Percentiles rank a stretch among this genome's conserved stretches.
Evolutionary conservation across 345 rosid species (phyloP).

Genomic region (Pugionium dolabratum): DNA sequence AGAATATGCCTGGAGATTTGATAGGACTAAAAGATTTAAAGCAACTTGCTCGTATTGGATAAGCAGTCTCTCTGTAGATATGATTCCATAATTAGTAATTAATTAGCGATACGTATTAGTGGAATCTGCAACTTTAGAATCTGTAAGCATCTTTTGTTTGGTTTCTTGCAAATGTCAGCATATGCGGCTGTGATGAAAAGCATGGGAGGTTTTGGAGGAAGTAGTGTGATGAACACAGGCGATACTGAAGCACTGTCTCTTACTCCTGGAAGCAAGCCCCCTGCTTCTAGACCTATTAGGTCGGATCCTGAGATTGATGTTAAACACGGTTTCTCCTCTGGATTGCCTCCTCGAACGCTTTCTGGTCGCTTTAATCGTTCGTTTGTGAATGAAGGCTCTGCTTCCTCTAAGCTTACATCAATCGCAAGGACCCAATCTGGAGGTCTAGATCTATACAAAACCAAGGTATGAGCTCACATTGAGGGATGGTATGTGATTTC

Average conservation of each 20-base stretch:
- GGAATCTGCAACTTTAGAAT: slow-evolving; percentile 12
- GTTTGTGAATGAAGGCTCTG: slow-evolving; percentile 35
- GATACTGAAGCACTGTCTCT: slow-evolving; percentile 44
- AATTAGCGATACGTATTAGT: neutral
- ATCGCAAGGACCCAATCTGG: slow-evolving; percentile 49
- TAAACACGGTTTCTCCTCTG: slow-evolving; percentile 27
- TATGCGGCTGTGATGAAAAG: slow-evolving; percentile 57
- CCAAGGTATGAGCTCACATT: slow-evolving; percentile 45
- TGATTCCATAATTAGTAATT: too few species aligned
- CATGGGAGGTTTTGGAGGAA: slow-evolving; percentile 59
- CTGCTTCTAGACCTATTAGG: slow-evolving; percentile 48
- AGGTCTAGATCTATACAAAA: slow-evolving; percentile 49
- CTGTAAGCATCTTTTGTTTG: neutral
- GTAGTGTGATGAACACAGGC: slow-evolving; percentile 37
- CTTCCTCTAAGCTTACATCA: slow-evolving; percentile 20
- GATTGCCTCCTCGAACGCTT: slow-evolving; percentile 40
- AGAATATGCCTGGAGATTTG: slow-evolving; percentile 13
- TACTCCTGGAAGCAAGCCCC: slow-evolving; percentile 49
- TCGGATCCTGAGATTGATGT: slow-evolving; percentile 57
- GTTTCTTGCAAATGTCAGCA: slow-evolving; percentile 13
- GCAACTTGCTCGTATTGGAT: too few species aligned
- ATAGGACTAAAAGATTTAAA: neutral
- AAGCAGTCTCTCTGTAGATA: too few species aligned
- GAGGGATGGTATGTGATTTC: neutral
- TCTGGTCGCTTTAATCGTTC: slow-evolving; percentile 39